phyloP scores from a whole-genome alignment of 768 basidiomycete genomes.

The Hericium alpestre region DNA sequence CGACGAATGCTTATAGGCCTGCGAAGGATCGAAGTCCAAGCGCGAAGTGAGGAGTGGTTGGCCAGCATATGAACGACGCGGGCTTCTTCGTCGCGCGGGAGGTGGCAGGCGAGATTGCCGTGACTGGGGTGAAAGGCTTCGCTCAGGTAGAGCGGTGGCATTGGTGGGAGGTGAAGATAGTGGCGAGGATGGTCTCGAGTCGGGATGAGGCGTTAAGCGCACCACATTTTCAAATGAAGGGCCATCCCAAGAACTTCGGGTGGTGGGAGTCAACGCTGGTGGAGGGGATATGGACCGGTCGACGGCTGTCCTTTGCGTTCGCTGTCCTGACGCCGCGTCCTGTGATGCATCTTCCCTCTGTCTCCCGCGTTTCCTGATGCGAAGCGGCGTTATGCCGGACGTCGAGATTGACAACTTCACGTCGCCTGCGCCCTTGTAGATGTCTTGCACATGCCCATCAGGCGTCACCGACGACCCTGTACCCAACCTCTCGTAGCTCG shows the following conservation, averaged over 20 bases:
- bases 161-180: slow-evolving; percentile 7
- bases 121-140: neutral
- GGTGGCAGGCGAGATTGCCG: neutral
- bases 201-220: slow-evolving; percentile 10
- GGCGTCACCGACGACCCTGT: neutral
- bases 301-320: neutral
- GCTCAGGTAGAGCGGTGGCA: neutral
- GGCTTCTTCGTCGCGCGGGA: neutral
- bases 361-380: neutral
- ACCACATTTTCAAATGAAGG: slow-evolving; percentile 25
- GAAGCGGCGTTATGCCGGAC: neutral
- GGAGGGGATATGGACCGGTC: slow-evolving; percentile 22
- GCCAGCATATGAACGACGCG: neutral
- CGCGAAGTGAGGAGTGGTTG: slow-evolving; percentile 1
- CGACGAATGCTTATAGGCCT: slow-evolving; percentile 32
- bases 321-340: slow-evolving; percentile 31
- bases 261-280: slow-evolving; percentile 7
- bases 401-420: neutral
- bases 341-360: neutral
- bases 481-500: neutral
- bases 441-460: neutral
- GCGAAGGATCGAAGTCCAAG: slow-evolving; percentile 32
- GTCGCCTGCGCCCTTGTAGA: neutral
- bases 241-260: slow-evolving; percentile 12
- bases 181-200: slow-evolving; percentile 15